Conservation (phyloP, 208 protist species). For the Lotmaria passim region DNA sequence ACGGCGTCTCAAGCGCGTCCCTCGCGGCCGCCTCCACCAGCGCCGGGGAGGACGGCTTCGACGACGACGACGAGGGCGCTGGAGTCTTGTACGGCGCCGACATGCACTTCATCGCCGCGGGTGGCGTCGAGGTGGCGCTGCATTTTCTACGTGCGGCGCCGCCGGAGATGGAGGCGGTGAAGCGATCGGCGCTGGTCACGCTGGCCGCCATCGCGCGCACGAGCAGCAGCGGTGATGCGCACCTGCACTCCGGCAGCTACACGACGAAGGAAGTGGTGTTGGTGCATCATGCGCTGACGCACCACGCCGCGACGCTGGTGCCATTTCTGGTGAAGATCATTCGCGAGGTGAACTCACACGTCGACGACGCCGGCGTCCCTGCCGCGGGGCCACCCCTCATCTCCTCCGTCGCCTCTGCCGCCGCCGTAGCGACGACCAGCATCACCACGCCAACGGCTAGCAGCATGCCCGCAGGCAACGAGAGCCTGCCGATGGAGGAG, state of each 20-base stretch:
- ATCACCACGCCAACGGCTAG: background rate
- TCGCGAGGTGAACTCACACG: slow-evolving; percentile 42
- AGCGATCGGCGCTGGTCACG: slow-evolving; percentile 48
- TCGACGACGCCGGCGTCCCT: slow-evolving; percentile 48
- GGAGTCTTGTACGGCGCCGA: slow-evolving; percentile 45
- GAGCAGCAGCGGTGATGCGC: slow-evolving; percentile 22
- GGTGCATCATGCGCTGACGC: slow-evolving; percentile 11
- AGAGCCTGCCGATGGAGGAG: background rate
- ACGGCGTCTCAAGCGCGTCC: background rate
- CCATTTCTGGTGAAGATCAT: slow-evolving; percentile 35
- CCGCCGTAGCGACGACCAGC: background rate
- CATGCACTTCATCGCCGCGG: slow-evolving; percentile 56
- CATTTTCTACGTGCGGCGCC: slow-evolving; percentile 53
- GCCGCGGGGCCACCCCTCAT: slow-evolving; percentile 21
- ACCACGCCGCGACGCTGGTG: slow-evolving; percentile 31
- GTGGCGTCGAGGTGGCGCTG: slow-evolving; percentile 55
- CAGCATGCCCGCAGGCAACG: background rate
- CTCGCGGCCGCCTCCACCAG: background rate
- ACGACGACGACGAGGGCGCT: slow-evolving; percentile 14
- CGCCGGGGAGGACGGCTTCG: background rate
- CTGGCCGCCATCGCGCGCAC: slow-evolving; percentile 42
- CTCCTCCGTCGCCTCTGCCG: slow-evolving; percentile 12
- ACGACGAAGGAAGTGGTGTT: slow-evolving; percentile 14
- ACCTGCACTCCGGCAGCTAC: slow-evolving; percentile 12
- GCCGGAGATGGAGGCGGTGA: slow-evolving; percentile 41